Base-by-base conservation (phyloP, 352 stramenopile genomes). In the Phytophthora agathidicida region DNA sequence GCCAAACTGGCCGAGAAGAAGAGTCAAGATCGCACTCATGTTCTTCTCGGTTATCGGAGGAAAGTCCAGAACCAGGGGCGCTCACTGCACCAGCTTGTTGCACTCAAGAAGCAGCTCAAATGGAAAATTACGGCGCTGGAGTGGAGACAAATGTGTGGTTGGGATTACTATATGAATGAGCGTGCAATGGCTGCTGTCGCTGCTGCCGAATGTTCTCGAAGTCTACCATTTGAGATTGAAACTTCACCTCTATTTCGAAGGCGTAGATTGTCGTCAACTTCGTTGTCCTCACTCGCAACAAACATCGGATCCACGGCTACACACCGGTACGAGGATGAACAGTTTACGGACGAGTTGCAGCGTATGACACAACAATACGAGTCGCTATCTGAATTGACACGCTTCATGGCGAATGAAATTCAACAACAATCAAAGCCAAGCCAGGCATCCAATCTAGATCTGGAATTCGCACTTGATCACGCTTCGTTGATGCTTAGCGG, bases 121-220 rank as follows among this genome's bases (percentile, higher is more conserved):
- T 93, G 83, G 83, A 77, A 83, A 59, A 86, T 93, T 28, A 64
- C 80, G 0, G 48, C 74, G 0, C 39, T 89, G 3, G 63, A 82
- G 31, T 89, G 82, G 80, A 67, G 64, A 7, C 75, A 91, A 36
- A 43, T 64, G 10, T 90, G 77, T 61, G 61, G 75, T 5, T 86
- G 71, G 77, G 80, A 77, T 20, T 81, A 81, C 26, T 77, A 71
- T 41, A 55, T 75, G 10, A 78, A 59, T 11, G 79, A 89, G 32
- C 66, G 75, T 24, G 49, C 75, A 6, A 75, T 66, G 14, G 53
- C 73, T 30, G 75, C 70, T 11, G 67, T 87, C n/a, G 54, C 71
- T 4, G 71, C 75, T 4, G 53, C 61, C 0, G 77, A 88, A 49
- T 73, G 45, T 47, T 50, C 50, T 26, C 67, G 60, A 43, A 66